phyloP scores from a whole-genome alignment of 805 yeast species.

The Aciculoconidium aculeatum region DNA sequence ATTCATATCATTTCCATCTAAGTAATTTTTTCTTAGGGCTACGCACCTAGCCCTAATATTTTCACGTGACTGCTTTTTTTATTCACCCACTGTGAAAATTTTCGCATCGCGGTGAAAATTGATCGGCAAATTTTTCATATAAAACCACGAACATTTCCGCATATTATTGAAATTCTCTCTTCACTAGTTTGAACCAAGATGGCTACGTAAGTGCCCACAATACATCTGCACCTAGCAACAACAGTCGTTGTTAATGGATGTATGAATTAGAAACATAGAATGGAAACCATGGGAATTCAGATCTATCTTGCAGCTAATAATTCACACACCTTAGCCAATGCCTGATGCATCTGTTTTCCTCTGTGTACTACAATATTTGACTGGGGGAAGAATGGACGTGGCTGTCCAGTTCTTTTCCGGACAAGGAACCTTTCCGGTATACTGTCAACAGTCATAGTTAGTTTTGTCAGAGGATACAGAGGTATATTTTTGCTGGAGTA shows the following conservation, averaged over 20 bases:
- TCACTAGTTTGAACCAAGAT: conserved; percentile 3
- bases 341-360: conserved; percentile 41
- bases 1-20: too few species aligned
- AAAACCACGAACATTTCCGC: too few species aligned
- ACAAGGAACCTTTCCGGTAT: conserved; percentile 20
- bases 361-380: conserved; percentile 23
- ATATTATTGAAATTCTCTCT: too few species aligned
- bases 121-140: neutral
- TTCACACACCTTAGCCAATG: conserved; percentile 29
- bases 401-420: conserved; percentile 32
- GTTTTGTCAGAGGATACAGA: conserved; percentile 9
- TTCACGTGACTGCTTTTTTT: too few species aligned
- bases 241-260: too few species aligned
- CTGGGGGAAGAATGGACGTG: conserved; percentile 33
- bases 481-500: conserved; percentile 3
- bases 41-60: too few species aligned
- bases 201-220: conserved; percentile 9
- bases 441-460: conserved; percentile 5
- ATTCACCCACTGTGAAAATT: too few species aligned
- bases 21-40: too few species aligned
- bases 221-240: too few species aligned
- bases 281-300: conserved; percentile 34
- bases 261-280: too few species aligned
- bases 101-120: conserved; percentile 2
- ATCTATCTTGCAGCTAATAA: conserved; percentile 36